These are phyloP conservation scores for Phaeosphaeria sp. DNA, from an alignment of 2,329 filamentous ascomycete species.

Conservation along the genomic window DNA sequence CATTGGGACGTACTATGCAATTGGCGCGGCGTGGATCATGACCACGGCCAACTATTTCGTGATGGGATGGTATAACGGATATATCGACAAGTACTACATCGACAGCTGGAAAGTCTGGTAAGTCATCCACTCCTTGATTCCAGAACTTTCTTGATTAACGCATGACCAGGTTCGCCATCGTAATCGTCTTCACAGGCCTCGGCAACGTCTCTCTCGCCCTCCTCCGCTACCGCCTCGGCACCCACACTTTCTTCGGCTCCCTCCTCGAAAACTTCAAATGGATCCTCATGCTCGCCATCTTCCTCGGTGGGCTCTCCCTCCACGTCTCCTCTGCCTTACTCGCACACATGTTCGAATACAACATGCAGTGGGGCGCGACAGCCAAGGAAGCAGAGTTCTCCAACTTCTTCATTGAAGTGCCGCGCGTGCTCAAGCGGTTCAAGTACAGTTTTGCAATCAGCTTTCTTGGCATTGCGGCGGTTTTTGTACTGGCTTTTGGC, in stretches of 20 bases:
- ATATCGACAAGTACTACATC: conserved; percentile 81
- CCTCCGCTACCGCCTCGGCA: conserved; percentile 67
- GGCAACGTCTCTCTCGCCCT: conserved; percentile 68
- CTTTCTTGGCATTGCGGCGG: conserved; percentile 65
- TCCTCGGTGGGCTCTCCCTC: conserved; percentile 80
- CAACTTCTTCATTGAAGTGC: conserved; percentile 85
- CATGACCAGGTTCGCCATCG: conserved; percentile 57
- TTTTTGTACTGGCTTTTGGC: conserved; percentile 71
- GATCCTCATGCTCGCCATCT: conserved; percentile 74
- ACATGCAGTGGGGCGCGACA: conserved; percentile 87
- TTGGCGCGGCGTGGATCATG: conserved; percentile 70
- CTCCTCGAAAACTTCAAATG: conserved; percentile 68
- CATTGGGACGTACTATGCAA: conserved; percentile 75
- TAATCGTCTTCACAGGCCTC: conserved; percentile 69
- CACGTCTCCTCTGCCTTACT: conserved; percentile 82
- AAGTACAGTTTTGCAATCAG: conserved; percentile 69
- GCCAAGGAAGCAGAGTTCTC: conserved; percentile 82
- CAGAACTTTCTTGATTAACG: too few species aligned
- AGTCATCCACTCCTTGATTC: not conserved
- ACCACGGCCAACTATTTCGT: conserved; percentile 74
- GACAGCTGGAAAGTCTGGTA: conserved; percentile 72
- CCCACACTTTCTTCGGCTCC: conserved; percentile 58
- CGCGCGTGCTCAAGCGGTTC: conserved; percentile 79
- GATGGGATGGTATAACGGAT: conserved; percentile 74
- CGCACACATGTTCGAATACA: conserved; percentile 82